Evolutionary conservation across 148 eudicot genomes (phyloP).

Genomic region (Pouteria glomerata): DNA sequence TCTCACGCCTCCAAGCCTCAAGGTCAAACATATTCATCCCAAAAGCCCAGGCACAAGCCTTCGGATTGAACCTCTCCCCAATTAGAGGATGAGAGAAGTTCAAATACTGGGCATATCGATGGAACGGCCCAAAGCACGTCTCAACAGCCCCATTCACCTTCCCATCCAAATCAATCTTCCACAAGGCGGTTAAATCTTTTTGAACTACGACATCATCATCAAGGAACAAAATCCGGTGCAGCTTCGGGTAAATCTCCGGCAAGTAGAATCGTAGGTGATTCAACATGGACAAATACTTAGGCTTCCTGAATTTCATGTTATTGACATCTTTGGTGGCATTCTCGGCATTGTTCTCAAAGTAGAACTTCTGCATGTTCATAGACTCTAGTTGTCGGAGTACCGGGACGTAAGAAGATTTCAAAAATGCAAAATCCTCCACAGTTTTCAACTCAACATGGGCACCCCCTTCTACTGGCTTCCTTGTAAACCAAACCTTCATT

Average conservation of each 20-base stretch:
- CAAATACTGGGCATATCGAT: constrained; percentile 72
- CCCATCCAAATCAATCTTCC: constrained; percentile 76
- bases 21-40: constrained; percentile 90
- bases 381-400: constrained; percentile 73
- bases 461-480: constrained; percentile 67
- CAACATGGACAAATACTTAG: constrained; percentile 70
- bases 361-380: constrained; percentile 39
- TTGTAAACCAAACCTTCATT: constrained; percentile 91
- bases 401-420: constrained; percentile 76
- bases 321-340: constrained; percentile 53
- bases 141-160: constrained; percentile 87
- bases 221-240: constrained; percentile 70
- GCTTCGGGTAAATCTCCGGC: constrained; percentile 85
- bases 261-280: constrained; percentile 87
- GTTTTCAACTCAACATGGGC: constrained; percentile 84
- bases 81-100: constrained; percentile 89
- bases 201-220: constrained; percentile 98
- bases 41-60: constrained; percentile 88
- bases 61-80: constrained; percentile 71
- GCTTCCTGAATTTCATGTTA: constrained; percentile 51
- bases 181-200: constrained; percentile 84
- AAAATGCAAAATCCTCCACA: constrained; percentile 60
- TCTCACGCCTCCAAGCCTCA: constrained; percentile 91
- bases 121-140: constrained; percentile 94
- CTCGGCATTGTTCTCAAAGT: constrained; percentile 61